These are phyloP conservation scores for Monosporozyma unispora DNA, from an alignment of 805 yeast genomes.

Conservation along the genomic window DNA sequence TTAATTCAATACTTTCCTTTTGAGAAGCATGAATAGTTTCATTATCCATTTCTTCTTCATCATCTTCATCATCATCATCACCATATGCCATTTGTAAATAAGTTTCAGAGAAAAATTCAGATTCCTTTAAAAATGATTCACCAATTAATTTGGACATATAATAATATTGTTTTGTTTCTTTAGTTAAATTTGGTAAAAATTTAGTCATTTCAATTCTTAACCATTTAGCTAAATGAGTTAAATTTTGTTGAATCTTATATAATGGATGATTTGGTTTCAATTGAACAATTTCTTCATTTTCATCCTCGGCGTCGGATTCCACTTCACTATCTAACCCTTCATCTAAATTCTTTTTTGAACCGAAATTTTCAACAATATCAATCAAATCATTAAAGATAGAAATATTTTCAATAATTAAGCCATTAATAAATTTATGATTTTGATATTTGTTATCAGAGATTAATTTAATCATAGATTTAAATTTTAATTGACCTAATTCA, in stretches of 20 bases:
- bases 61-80: slow-evolving; percentile 33
- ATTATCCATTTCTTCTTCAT: slow-evolving; percentile 22
- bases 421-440: slow-evolving; percentile 7
- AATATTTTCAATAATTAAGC: slow-evolving; percentile 42
- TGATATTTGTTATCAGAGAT: slow-evolving; percentile 31
- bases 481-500: slow-evolving; percentile 39
- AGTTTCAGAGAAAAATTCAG: slow-evolving; percentile 49
- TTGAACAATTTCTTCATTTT: slow-evolving; percentile 6
- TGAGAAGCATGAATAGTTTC: slow-evolving; percentile 35
- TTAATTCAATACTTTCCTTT: slow-evolving; percentile 38
- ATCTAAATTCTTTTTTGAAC: slow-evolving; percentile 38
- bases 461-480: slow-evolving; percentile 24
- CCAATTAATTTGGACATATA: slow-evolving; percentile 47
- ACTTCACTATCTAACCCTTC: slow-evolving; percentile 55
- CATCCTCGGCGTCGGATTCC: slow-evolving; percentile 35
- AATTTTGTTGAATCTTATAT: slow-evolving; percentile 28
- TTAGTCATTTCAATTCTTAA: slow-evolving; percentile 25
- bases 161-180: slow-evolving; percentile 26
- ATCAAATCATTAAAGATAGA: slow-evolving; percentile 57
- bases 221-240: slow-evolving; percentile 45
- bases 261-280: slow-evolving; percentile 50
- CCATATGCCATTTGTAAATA: slow-evolving; percentile 53
- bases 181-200: slow-evolving; percentile 9
- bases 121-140: slow-evolving; percentile 52
- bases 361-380: slow-evolving; percentile 60